Conservation (phyloP, 345 rosid genomes). For the Populus tremula region DNA sequence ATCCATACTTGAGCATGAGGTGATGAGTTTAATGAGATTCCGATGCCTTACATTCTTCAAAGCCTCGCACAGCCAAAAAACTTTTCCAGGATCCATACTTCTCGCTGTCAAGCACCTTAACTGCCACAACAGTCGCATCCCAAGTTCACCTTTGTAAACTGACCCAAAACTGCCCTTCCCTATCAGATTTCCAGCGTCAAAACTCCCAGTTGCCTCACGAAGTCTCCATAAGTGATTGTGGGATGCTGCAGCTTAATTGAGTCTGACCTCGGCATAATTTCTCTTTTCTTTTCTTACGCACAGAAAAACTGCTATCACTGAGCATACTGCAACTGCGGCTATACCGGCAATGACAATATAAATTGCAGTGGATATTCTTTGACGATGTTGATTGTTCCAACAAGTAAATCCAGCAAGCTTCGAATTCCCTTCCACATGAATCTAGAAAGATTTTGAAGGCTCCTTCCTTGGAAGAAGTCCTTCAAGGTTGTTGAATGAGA, state of each 20-base stretch:
- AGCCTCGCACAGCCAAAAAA: constrained; percentile 48
- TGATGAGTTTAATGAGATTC: constrained; percentile 51
- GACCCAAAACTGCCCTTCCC: constrained; percentile 51
- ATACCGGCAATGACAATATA: constrained; percentile 16
- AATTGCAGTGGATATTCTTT: constrained; percentile 14
- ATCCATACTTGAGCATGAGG: constrained; percentile 52
- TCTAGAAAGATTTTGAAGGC: constrained; percentile 32
- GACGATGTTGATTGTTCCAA: not conserved
- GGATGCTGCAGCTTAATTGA: constrained; percentile 15
- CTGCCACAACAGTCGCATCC: constrained; percentile 34
- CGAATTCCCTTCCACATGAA: constrained; percentile 19
- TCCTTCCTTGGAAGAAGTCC: constrained; percentile 33
- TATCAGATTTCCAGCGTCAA: constrained; percentile 33
- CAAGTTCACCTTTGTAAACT: constrained; percentile 25
- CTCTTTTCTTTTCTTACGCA: constrained; percentile 22
- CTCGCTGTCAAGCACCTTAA: constrained; percentile 42
- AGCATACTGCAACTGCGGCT: constrained; percentile 13
- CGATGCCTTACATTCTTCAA: constrained; percentile 45
- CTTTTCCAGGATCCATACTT: constrained; percentile 39
- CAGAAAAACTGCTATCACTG: constrained; percentile 13
- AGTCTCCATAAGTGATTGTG: constrained; percentile 44
- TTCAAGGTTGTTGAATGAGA: constrained; percentile 47
- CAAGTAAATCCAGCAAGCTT: constrained; percentile 34
- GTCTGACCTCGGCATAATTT: not conserved
- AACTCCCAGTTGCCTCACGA: constrained; percentile 39